These are phyloP conservation scores for Kodamaea derodonti DNA, from an alignment of 1,139 yeast species.

Conservation along the genomic window DNA sequence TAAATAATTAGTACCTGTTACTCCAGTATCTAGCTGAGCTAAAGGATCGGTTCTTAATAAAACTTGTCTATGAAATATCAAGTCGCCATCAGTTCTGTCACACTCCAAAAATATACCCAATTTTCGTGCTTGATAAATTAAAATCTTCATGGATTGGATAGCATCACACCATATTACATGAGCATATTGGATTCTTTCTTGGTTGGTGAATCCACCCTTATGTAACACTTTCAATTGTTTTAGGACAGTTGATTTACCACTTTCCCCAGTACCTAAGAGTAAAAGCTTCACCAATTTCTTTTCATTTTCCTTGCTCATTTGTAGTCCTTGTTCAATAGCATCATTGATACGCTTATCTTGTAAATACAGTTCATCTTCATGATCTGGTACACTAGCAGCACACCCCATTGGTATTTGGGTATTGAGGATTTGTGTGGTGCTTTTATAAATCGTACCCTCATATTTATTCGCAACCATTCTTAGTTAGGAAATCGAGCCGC, in stretches of 20 bases:
- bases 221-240: conserved; percentile 87
- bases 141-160: conserved; percentile 79
- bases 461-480: neutral
- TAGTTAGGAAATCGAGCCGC: conserved; percentile 10
- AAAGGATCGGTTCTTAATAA: conserved; percentile 57
- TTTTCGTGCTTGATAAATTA: conserved; percentile 69
- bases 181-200: conserved; percentile 76
- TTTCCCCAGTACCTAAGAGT: conserved; percentile 90
- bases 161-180: conserved; percentile 96
- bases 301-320: conserved; percentile 47
- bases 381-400: conserved; percentile 50
- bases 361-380: conserved; percentile 47
- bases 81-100: conserved; percentile 46
- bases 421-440: too few species aligned
- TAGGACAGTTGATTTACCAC: conserved; percentile 93
- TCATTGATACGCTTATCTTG: conserved; percentile 54
- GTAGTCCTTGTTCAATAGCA: conserved; percentile 64
- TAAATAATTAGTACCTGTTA: conserved; percentile 60
- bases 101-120: conserved; percentile 58
- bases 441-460: too few species aligned
- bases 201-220: conserved; percentile 77
- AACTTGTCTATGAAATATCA: conserved; percentile 45
- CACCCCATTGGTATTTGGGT: conserved; percentile 70
- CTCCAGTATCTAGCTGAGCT: conserved; percentile 59
- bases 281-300: conserved; percentile 58